These are phyloP conservation scores for Apiospora koreana DNA, from an alignment of 2,329 filamentous ascomycete species.

Conservation along the genomic window DNA sequence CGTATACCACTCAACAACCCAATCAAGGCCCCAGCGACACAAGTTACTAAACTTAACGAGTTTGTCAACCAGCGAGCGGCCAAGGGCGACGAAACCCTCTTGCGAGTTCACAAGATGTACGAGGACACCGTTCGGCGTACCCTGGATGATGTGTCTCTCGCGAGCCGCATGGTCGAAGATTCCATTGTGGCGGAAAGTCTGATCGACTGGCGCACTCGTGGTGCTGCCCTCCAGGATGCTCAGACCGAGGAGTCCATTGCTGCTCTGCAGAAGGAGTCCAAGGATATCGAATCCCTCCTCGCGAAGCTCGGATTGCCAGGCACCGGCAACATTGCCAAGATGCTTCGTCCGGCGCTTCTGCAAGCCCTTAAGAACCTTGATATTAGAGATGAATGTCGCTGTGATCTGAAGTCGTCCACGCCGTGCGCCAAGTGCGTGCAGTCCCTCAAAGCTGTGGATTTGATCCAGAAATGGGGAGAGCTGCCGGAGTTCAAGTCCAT, in stretches of 20 bases:
- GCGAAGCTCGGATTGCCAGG: constrained; percentile 4
- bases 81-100: constrained; percentile 27
- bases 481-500: constrained; percentile 9
- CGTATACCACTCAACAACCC: constrained; percentile 14
- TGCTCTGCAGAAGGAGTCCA: constrained; percentile 24
- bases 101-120: constrained; percentile 27
- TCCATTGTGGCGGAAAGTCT: constrained; percentile 28
- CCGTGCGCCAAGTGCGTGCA: constrained; percentile 11
- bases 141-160: constrained; percentile 26
- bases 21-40: constrained; percentile 14
- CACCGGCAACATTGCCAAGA: constrained; percentile 1
- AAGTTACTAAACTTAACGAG: constrained; percentile 24
- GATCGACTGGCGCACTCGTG: constrained; percentile 16
- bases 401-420: neutral
- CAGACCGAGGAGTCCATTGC: constrained; percentile 31
- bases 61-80: constrained; percentile 26
- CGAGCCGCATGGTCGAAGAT: constrained; percentile 25
- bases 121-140: constrained; percentile 26
- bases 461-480: constrained; percentile 15
- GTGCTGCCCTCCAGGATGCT: constrained; percentile 26
- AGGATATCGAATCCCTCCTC: constrained; percentile 19
- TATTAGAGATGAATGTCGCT: neutral
- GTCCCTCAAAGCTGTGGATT: neutral
- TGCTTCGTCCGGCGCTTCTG: constrained; percentile 9
- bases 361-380: constrained; percentile 7